Conservation (phyloP, 306 rosid species). For the Prunus mira region DNA sequence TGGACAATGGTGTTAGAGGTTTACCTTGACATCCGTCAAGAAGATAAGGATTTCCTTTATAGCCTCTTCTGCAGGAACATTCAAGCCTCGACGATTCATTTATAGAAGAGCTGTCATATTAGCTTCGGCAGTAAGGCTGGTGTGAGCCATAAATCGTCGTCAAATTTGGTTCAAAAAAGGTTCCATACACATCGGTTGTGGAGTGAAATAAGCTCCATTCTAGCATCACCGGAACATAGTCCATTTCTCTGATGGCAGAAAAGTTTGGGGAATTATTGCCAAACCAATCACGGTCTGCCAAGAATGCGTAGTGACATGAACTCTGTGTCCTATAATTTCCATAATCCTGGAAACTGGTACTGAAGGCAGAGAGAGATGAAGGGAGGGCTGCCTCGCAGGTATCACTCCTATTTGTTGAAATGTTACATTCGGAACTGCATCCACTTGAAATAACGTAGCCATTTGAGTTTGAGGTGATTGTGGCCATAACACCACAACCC, state of each 20-base stretch:
- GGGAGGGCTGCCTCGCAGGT: constrained; percentile 5
- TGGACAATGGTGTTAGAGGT: not conserved
- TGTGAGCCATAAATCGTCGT: fast-evolving
- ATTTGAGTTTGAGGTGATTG: not conserved
- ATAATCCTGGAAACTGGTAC: not conserved
- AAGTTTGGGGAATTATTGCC: not conserved
- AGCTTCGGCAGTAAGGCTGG: fast-evolving
- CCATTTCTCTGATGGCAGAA: not conserved
- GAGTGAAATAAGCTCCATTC: not conserved
- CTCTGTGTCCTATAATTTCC: not conserved
- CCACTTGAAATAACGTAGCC: not conserved
- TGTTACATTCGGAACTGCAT: not conserved
- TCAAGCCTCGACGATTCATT: not conserved
- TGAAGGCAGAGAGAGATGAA: not conserved
- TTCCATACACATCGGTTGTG: not conserved
- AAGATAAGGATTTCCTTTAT: constrained; percentile 23
- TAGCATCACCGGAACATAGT: not conserved
- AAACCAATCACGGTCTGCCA: not conserved
- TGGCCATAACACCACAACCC: not conserved
- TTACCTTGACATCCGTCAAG: constrained; percentile 18
- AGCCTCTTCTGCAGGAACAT: not conserved
- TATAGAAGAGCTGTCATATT: not conserved
- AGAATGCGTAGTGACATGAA: constrained; percentile 3
- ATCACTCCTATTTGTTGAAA: not conserved
- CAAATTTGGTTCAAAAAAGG: not conserved